Conservation (phyloP, 2,329 filamentous ascomycete species). For the Alternaria gaisen region DNA sequence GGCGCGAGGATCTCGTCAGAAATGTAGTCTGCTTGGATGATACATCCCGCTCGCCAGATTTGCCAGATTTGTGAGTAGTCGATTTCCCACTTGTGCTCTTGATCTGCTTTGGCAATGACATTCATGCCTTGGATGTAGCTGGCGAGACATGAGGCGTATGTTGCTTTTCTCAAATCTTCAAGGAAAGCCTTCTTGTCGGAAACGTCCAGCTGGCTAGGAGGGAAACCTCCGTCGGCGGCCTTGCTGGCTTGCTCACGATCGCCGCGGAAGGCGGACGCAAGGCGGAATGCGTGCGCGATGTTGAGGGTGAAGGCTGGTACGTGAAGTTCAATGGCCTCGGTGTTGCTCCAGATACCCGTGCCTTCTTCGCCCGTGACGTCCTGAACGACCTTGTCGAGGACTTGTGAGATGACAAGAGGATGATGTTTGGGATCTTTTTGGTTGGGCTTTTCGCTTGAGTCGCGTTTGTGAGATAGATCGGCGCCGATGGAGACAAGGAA, state of each 20-base stretch:
- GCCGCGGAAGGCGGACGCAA: constrained; percentile 69
- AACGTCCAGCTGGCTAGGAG: constrained; percentile 47
- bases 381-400: constrained; percentile 76
- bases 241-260: constrained; percentile 64
- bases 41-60: constrained; percentile 76
- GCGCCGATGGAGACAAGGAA: constrained; percentile 71
- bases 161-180: constrained; percentile 67
- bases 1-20: constrained; percentile 63
- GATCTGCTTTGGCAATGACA: constrained; percentile 67
- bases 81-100: constrained; percentile 67
- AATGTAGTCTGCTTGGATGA: constrained; percentile 74
- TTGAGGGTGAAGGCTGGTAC: constrained; percentile 72
- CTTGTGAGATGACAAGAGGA: constrained; percentile 65
- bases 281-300: constrained; percentile 68
- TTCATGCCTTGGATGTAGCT: constrained; percentile 73
- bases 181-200: constrained; percentile 57
- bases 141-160: constrained; percentile 68
- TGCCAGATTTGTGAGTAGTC: constrained; percentile 62
- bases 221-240: constrained; percentile 54
- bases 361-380: constrained; percentile 73
- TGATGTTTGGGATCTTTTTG: constrained; percentile 12
- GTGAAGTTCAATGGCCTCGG: constrained; percentile 68
- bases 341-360: constrained; percentile 72
- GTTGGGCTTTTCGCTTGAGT: constrained; percentile 30
- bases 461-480: constrained; percentile 66